Conservation (phyloP, 257 asterid species). For the Parsonsia alboflavescens region DNA sequence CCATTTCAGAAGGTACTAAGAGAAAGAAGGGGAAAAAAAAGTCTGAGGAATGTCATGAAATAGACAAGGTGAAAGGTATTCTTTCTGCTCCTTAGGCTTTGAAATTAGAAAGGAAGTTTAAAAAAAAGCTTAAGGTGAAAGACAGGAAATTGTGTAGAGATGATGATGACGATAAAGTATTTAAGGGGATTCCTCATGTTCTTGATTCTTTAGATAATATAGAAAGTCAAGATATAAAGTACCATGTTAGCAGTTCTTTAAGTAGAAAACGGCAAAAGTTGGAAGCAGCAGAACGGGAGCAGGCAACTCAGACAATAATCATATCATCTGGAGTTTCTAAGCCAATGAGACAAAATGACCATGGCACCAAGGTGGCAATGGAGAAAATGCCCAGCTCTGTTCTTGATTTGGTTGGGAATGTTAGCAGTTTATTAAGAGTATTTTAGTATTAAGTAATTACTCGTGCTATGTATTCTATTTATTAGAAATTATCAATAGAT, state of each 20-base stretch:
- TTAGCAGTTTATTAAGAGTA: too few species aligned
- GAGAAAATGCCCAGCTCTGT: constrained; percentile 22
- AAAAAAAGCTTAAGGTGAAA: constrained; percentile 69
- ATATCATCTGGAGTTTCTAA: constrained; percentile 22
- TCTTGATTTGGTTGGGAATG: constrained; percentile 22
- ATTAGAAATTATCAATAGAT: too few species aligned
- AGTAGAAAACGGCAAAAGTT: constrained; percentile 9
- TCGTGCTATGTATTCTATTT: too few species aligned
- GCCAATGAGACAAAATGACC: constrained; percentile 15
- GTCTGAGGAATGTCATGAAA: constrained; percentile 40
- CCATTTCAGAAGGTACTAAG: constrained; percentile 25
- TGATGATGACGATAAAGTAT: constrained; percentile 45
- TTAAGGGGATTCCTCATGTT: constrained; percentile 45
- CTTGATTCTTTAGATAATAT: too few species aligned
- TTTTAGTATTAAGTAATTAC: too few species aligned
- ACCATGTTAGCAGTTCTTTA: constrained; percentile 13
- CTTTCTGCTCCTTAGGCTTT: constrained; percentile 37
- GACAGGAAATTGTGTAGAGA: constrained; percentile 45
- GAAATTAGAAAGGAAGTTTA: constrained; percentile 57
- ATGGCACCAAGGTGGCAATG: constrained; percentile 18
- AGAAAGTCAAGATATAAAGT: constrained; percentile 19
- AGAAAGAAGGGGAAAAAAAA: constrained; percentile 35
- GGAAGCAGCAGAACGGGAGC: constrained; percentile 24
- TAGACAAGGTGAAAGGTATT: constrained; percentile 23
- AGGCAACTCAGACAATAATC: constrained; percentile 19